Conservation (phyloP, 2,329 filamentous ascomycete genomes). For the Esteya vermicola region DNA sequence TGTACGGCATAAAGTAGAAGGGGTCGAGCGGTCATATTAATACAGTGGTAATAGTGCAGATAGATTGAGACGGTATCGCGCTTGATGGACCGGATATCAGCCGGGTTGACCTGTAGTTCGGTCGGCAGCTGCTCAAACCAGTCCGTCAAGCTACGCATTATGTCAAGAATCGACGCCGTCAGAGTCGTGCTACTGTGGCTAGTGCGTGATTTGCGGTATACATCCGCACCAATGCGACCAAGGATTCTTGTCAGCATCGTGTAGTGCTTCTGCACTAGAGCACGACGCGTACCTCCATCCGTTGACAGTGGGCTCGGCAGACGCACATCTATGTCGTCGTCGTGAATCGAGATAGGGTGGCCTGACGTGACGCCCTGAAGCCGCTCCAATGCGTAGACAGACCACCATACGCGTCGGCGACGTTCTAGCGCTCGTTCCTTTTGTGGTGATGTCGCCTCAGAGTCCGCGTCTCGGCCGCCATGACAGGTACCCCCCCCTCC, state of each 20-base stretch:
- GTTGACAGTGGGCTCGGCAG: not conserved
- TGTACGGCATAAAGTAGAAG: slow-evolving; percentile 3
- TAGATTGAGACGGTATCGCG: slow-evolving; percentile 2
- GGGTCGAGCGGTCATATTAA: slow-evolving; percentile 3
- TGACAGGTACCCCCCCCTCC: too few species aligned
- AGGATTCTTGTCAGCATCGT: slow-evolving; percentile 1
- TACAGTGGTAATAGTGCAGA: slow-evolving; percentile 5
- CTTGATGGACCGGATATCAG: not conserved
- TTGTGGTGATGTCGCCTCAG: too few species aligned
- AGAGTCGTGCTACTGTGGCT: not conserved
- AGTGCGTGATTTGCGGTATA: slow-evolving; percentile 2
- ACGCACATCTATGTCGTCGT: slow-evolving; percentile 1
- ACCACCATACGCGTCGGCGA: slow-evolving; percentile 1
- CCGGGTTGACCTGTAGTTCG: not conserved
- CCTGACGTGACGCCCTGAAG: slow-evolving; percentile 1
- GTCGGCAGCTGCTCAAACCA: slow-evolving; percentile 1
- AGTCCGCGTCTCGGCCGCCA: not conserved
- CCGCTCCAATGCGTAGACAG: slow-evolving; percentile 1
- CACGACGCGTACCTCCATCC: not conserved
- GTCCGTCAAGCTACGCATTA: not conserved
- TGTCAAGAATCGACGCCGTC: not conserved
- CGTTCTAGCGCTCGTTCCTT: not conserved
- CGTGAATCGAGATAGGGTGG: not conserved
- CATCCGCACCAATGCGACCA: slow-evolving; percentile 1
- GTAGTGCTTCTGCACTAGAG: slow-evolving; percentile 1